phyloP scores from a whole-genome alignment of 345 rosid genomes.

The Heritiera fomes region DNA sequence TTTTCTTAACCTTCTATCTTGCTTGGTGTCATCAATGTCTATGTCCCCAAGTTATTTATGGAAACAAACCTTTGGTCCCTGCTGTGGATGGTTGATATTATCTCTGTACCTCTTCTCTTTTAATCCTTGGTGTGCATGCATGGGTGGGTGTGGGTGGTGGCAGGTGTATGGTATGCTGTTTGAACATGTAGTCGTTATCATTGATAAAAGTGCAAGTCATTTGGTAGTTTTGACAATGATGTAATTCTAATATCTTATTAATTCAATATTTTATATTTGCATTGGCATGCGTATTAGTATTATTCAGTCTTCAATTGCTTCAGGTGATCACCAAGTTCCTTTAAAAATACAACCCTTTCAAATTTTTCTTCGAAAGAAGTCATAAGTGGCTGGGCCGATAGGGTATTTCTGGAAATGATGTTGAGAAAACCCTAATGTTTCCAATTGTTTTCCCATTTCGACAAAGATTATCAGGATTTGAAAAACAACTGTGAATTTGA shows the following conservation, averaged over 20 bases:
- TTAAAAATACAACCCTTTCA: neutral
- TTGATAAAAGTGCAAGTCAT: neutral
- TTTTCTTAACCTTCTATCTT: neutral
- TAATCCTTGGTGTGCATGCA: neutral
- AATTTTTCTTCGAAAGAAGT: neutral
- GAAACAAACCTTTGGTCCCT: neutral
- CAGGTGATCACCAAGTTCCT: neutral
- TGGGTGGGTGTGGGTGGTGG: neutral
- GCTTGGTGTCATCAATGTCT: neutral
- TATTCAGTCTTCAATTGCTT: neutral
- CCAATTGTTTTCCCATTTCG: neutral
- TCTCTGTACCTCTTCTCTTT: neutral
- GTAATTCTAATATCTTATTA: neutral
- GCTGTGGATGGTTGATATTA: neutral
- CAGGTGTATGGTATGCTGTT: neutral
- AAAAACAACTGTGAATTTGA: neutral
- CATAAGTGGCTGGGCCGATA: neutral
- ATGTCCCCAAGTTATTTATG: neutral
- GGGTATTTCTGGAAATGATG: neutral
- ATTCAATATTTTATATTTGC: neutral
- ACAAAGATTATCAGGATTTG: neutral
- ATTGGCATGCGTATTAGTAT: constrained; percentile 1
- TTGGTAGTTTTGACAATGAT: constrained; percentile 4
- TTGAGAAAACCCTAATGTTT: constrained; percentile 6
- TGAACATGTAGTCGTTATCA: neutral